Base-by-base conservation (phyloP, 2,329 filamentous ascomycete genomes). In the Colletotrichum echinochloae region DNA sequence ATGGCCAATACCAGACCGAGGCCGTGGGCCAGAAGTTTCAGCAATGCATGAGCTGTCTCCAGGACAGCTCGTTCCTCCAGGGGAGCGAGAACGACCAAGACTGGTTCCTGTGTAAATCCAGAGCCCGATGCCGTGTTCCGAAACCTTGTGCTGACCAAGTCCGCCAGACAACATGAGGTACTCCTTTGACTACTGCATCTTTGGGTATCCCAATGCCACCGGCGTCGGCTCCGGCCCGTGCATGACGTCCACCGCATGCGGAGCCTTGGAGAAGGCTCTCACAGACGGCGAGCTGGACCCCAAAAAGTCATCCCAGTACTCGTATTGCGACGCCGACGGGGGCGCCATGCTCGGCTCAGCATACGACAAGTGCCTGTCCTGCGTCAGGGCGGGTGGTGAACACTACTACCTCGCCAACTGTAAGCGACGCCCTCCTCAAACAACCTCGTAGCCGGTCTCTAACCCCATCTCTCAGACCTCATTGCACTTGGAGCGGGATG, bases 71-170 rank as follows among this genome's bases (percentile, higher is more conserved):
- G 12, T 87, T 83, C 70, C 75, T 79, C 3, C 79, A 84, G 44
- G 85, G 82, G 1, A 66, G 69, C 8, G 86, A 89, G 77, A 88
- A 78, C 65, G 87, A 89, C 72, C 85, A 87, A 71, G 80, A 81
- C 57, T 88, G 86, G 87, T 89, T 88, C 71, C 74, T 89, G 52
- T 88, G 87, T 88, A 81, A 79, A 86, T 79, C n/a, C 1, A 26
- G 4, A 18, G 49, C 12, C 35, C 51, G 20, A 2, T 14, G 11
- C 20, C 37, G 37, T 35, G 28, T 11, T 33, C 7, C 5, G 9
- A 7, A 30, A 1, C 9, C n/a, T 3, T 3, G 41, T 7, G 20
- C 60, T 66, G 3, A 72, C 16, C n/a, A 5, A 44, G 20, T 2
- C 77, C 63, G 44, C 8, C 26, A 88, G 87, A 89, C 72, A 89